Evolutionary conservation across 805 yeast species (phyloP).

Genomic region (Blastobotrys peoriensis): DNA sequence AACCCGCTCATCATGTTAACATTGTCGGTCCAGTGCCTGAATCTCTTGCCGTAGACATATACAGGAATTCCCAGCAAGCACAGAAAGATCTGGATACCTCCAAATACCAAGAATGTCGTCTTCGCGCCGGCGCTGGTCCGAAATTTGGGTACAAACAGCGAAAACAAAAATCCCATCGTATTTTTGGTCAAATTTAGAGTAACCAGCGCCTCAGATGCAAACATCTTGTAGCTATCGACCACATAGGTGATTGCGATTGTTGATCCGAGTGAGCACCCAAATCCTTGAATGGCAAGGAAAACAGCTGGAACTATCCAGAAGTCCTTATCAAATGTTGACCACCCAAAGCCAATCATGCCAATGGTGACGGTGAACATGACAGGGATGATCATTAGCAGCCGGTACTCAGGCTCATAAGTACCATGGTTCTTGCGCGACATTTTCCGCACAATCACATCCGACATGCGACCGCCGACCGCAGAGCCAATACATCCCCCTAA

Average conservation of each 20-base stretch:
- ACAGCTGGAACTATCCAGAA: constrained; percentile 54
- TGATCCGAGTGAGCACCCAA: constrained; percentile 56
- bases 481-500: constrained; percentile 55
- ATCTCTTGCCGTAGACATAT: constrained; percentile 48
- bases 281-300: constrained; percentile 50
- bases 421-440: constrained; percentile 46
- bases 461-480: constrained; percentile 43
- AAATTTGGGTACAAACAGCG: constrained; percentile 49
- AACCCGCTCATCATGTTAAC: constrained; percentile 38
- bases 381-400: constrained; percentile 49
- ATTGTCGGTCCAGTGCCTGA: constrained; percentile 47
- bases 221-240: constrained; percentile 51
- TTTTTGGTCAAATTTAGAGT: constrained; percentile 51
- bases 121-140: constrained; percentile 37
- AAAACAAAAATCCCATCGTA: constrained; percentile 48
- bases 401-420: constrained; percentile 57
- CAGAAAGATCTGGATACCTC: constrained; percentile 43
- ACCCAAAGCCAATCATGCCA: constrained; percentile 60
- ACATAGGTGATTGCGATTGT: constrained; percentile 57
- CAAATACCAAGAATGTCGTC: constrained; percentile 47
- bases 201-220: constrained; percentile 55
- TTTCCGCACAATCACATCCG: constrained; percentile 43
- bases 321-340: constrained; percentile 45
- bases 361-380: constrained; percentile 38
- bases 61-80: constrained; percentile 46